Percentiles rank a stretch among this genome's conserved stretches.
phyloP scores from a whole-genome alignment of 1,284 basidiomycete genomes.

The Ustilago loliicola region DNA sequence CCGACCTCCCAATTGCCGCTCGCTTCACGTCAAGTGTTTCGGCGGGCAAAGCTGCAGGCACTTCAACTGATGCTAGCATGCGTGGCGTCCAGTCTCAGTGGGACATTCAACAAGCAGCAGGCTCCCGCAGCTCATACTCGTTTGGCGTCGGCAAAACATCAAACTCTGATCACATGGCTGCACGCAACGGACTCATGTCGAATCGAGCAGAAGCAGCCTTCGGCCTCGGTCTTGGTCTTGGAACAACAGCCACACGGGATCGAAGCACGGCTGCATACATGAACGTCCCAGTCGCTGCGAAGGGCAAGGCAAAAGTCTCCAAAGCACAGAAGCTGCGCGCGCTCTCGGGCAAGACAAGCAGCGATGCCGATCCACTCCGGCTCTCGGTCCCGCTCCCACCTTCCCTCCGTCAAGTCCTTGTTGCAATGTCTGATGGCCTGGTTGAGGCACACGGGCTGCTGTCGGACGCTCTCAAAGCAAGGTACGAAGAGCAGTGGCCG shows the following conservation, averaged over 20 bases:
- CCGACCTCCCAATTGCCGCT: conserved; percentile 60
- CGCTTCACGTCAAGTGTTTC: conserved; percentile 51
- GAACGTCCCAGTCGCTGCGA: conserved; percentile 3
- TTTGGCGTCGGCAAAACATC: not conserved
- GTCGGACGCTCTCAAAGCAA: conserved; percentile 57
- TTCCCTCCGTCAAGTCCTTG: conserved; percentile 55
- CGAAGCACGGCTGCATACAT: conserved; percentile 35
- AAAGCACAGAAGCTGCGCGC: conserved; percentile 47
- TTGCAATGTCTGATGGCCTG: conserved; percentile 56
- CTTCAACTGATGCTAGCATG: not conserved
- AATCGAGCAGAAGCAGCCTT: conserved; percentile 18
- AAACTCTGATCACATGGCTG: not conserved
- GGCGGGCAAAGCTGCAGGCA: conserved; percentile 4
- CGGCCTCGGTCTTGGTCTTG: conserved; percentile 53
- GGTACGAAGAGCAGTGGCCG: conserved; percentile 67
- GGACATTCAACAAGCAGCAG: conserved; percentile 21
- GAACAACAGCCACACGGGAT: conserved; percentile 36
- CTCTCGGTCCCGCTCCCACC: conserved; percentile 56
- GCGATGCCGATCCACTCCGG: conserved; percentile 37
- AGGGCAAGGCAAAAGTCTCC: conserved; percentile 29
- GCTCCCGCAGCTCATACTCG: conserved; percentile 38
- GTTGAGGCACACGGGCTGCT: conserved; percentile 56
- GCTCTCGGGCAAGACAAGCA: conserved; percentile 24
- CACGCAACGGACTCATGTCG: not conserved
- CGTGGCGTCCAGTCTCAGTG: conserved; percentile 10